These are phyloP conservation scores for Hypoxylon sp. DNA, from an alignment of 2,329 filamentous ascomycete species.

Conservation along the genomic window DNA sequence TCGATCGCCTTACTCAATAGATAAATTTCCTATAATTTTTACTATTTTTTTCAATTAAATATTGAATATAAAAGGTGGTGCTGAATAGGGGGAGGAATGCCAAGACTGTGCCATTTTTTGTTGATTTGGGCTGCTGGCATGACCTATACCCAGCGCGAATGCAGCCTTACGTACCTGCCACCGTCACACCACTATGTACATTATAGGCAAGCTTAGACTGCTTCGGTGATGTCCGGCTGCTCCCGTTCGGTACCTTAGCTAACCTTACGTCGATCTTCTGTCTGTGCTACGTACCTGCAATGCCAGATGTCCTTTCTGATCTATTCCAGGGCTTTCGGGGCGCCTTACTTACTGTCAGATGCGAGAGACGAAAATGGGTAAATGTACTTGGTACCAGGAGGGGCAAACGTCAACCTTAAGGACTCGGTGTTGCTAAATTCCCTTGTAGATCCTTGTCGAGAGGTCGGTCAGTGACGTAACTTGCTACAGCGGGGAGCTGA, in stretches of 20 bases:
- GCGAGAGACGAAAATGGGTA: background rate
- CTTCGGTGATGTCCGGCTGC: conserved; percentile 24
- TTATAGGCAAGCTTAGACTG: background rate
- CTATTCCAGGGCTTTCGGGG: conserved; percentile 29
- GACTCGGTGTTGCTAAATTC: conserved; percentile 15
- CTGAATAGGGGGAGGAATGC: no score
- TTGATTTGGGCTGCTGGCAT: no score
- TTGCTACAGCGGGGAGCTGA: conserved; percentile 36
- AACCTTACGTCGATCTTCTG: conserved; percentile 1
- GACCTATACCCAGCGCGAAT: conserved; percentile 7
- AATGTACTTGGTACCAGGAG: conserved; percentile 21
- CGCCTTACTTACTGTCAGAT: conserved; percentile 8
- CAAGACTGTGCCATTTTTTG: no score
- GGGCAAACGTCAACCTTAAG: conserved; percentile 20
- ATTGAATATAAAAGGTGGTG: no score
- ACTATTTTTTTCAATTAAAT: no score
- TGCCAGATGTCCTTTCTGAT: conserved; percentile 19
- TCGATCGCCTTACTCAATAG: no score
- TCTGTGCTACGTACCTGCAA: conserved; percentile 7
- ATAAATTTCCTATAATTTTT: no score
- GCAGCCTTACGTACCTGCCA: conserved; percentile 12
- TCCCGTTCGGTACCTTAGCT: conserved; percentile 27
- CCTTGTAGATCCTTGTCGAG: conserved; percentile 33
- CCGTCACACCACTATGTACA: conserved; percentile 13
- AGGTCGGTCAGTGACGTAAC: conserved; percentile 43